Conservation (phyloP, 768 basidiomycete genomes). For the Boletus vermiculosoides region DNA sequence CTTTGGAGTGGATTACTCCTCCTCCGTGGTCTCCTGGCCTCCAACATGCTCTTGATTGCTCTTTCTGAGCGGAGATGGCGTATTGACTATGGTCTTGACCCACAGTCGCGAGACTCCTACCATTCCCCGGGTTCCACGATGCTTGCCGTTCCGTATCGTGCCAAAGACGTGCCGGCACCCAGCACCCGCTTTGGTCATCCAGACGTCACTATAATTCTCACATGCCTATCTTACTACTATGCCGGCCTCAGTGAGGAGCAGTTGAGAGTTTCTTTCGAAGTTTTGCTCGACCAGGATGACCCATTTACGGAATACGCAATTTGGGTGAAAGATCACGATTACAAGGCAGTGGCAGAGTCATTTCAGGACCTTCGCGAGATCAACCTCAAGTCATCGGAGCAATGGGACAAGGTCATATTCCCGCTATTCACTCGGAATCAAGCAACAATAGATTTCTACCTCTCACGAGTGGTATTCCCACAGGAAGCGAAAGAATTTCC, state of each 20-base stretch:
- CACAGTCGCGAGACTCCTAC: background rate
- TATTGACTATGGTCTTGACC: background rate
- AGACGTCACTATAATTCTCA: conserved; percentile 33
- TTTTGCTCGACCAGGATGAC: no score
- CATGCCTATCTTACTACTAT: conserved; percentile 36
- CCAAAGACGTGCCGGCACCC: conserved; percentile 33
- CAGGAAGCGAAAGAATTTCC: no score
- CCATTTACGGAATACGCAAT: no score
- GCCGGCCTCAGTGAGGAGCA: background rate
- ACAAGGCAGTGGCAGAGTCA: no score
- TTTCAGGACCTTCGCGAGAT: no score
- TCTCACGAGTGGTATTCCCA: no score
- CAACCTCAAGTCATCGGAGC: no score
- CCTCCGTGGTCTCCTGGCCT: conserved; percentile 31
- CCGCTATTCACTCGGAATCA: no score
- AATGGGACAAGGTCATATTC: no score
- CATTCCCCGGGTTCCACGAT: conserved; percentile 5
- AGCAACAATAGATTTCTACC: no score
- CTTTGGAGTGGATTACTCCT: conserved; percentile 2
- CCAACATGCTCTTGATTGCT: conserved; percentile 25
- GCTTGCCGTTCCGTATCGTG: conserved; percentile 36
- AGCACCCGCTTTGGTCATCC: conserved; percentile 37
- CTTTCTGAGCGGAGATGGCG: conserved; percentile 31
- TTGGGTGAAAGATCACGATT: no score
- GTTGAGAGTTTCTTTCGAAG: no score